A percentile compares a stretch with the other conserved stretches of the same genome.
phyloP scores from a whole-genome alignment of 2,329 filamentous ascomycete genomes.

The Colletotrichum horii region DNA sequence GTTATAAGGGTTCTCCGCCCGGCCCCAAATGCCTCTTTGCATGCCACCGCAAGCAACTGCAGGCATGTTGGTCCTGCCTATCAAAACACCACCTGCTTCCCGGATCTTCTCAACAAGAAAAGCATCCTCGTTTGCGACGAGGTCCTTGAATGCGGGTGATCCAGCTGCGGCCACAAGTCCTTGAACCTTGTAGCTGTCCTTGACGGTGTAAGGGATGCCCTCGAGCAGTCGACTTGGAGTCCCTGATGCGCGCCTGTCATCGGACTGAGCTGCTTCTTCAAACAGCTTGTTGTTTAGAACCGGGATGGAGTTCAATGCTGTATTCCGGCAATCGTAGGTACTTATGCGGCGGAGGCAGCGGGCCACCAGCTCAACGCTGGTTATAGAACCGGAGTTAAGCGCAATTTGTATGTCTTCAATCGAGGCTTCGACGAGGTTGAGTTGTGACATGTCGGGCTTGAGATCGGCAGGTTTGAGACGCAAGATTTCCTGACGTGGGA shows the following conservation, averaged over 20 bases:
- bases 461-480: background rate
- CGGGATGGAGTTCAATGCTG: conserved; percentile 29
- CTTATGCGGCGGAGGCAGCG: conserved; percentile 29
- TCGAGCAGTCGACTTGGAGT: conserved; percentile 40
- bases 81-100: conserved; percentile 52
- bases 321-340: conserved; percentile 27
- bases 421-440: conserved; percentile 29
- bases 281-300: conserved; percentile 28
- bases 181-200: conserved; percentile 61
- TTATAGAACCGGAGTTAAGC: conserved; percentile 21
- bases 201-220: conserved; percentile 62
- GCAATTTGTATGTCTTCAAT: conserved; percentile 29
- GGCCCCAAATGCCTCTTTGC: conserved; percentile 57
- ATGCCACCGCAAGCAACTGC: conserved; percentile 61
- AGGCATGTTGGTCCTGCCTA: conserved; percentile 63
- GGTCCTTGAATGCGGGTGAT: conserved; percentile 56
- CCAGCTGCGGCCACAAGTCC: conserved; percentile 59
- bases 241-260: conserved; percentile 27
- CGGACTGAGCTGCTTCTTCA: conserved; percentile 29
- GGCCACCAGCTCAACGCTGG: conserved; percentile 31
- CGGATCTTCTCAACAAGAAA: conserved; percentile 53
- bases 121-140: conserved; percentile 57
- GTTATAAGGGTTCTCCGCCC: conserved; percentile 60
- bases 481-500: background rate
- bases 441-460: background rate